phyloP scores from a whole-genome alignment of 2,329 filamentous ascomycete species.

The Fusarium virguliforme region DNA sequence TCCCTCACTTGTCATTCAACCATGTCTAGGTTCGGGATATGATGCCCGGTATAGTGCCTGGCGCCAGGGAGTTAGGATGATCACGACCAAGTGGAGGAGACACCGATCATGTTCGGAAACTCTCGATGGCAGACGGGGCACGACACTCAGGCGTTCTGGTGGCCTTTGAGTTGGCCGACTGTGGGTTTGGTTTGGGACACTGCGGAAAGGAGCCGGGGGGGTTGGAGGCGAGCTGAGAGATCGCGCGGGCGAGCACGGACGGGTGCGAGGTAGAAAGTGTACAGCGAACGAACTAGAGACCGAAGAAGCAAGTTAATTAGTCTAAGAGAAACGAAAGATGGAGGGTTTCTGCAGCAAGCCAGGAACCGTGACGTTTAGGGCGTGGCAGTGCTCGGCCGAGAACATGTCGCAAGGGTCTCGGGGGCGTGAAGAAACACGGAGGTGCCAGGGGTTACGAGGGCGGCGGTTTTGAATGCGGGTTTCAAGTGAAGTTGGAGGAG shows the following conservation, averaged over 20 bases:
- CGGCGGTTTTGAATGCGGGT: constrained; percentile 39
- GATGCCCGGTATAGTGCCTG: constrained; percentile 12
- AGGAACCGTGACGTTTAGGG: constrained; percentile 39
- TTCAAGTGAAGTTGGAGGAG: constrained; percentile 50
- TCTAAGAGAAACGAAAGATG: constrained; percentile 21
- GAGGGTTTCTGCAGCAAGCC: constrained; percentile 23
- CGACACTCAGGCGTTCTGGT: constrained; percentile 23
- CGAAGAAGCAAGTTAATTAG: constrained; percentile 20
- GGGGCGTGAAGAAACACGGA: constrained; percentile 26
- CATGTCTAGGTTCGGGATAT: constrained; percentile 33
- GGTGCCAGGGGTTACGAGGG: constrained; percentile 16
- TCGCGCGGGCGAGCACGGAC: constrained; percentile 17
- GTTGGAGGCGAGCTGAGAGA: neutral
- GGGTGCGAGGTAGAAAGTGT: constrained; percentile 18
- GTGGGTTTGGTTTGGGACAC: constrained; percentile 19
- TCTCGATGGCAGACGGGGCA: constrained; percentile 12
- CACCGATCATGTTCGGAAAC: constrained; percentile 33
- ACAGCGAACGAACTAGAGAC: constrained; percentile 15
- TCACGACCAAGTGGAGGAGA: constrained; percentile 12
- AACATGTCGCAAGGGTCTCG: constrained; percentile 30
- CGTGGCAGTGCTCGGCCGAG: constrained; percentile 50
- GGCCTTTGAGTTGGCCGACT: constrained; percentile 18
- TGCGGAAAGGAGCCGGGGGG: constrained; percentile 14
- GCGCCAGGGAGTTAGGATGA: constrained; percentile 16
- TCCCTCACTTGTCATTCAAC: constrained; percentile 7